Conservation (phyloP, 345 rosid species). For the Salix viminalis region DNA sequence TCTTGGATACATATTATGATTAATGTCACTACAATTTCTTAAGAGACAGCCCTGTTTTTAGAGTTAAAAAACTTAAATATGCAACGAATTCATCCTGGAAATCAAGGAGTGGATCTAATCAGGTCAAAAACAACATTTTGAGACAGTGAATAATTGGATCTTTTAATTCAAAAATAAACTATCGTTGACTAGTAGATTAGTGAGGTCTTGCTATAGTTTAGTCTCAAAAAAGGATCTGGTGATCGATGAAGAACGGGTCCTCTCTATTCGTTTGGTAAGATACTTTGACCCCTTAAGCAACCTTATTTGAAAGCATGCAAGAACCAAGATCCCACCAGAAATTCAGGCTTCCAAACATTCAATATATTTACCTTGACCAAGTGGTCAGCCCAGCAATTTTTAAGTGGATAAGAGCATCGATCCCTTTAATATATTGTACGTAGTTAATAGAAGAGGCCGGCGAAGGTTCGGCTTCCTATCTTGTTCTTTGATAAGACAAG, state of each 20-base stretch:
- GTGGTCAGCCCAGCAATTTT: background rate
- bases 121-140: too few species aligned
- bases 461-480: too few species aligned
- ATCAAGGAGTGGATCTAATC: too few species aligned
- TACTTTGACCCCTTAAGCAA: background rate
- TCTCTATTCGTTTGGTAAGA: background rate
- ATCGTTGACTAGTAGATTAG: background rate
- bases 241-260: background rate
- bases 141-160: background rate
- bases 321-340: background rate
- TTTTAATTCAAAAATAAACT: too few species aligned
- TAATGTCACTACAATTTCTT: too few species aligned
- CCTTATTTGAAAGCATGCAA: background rate
- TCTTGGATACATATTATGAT: too few species aligned
- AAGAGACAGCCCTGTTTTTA: too few species aligned
- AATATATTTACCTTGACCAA: background rate
- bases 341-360: background rate
- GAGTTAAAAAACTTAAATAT: too few species aligned
- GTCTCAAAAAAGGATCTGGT: background rate
- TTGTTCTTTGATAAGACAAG: background rate
- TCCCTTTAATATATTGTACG: too few species aligned
- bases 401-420: too few species aligned
- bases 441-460: background rate
- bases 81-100: too few species aligned
- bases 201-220: background rate